Evolutionary conservation across 768 basidiomycete species (phyloP).

Genomic region (Leccinum uliginosum): DNA sequence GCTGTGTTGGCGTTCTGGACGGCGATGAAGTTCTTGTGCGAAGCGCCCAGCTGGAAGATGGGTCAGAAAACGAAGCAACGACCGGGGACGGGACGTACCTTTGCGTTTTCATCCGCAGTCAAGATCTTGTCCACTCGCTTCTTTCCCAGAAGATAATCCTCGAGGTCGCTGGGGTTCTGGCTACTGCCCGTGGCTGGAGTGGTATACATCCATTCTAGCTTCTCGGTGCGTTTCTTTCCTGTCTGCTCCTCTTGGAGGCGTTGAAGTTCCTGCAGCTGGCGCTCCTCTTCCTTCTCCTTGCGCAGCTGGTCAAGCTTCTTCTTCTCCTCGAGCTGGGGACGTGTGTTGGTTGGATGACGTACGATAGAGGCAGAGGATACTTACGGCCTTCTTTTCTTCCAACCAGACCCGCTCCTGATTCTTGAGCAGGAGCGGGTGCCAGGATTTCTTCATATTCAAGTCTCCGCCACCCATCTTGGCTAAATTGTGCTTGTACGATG

Average conservation of each 20-base stretch:
- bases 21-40: constrained; percentile 91
- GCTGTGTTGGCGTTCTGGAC: constrained; percentile 89
- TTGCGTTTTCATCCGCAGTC: constrained; percentile 88
- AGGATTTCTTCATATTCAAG: constrained; percentile 99
- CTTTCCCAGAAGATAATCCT: constrained; percentile 96
- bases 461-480: constrained; percentile 97
- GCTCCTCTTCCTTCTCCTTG: constrained; percentile 97
- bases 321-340: constrained; percentile 88
- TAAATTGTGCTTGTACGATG: constrained; percentile 16
- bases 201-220: constrained; percentile 99
- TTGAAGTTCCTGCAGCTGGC: constrained; percentile 94
- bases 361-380: constrained; percentile 25
- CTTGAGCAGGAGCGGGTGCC: constrained; percentile 97
- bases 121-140: constrained; percentile 96
- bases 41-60: constrained; percentile 62
- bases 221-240: constrained; percentile 90
- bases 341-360: constrained; percentile 9
- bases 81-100: constrained; percentile 40
- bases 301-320: constrained; percentile 96
- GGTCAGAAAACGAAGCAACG: neutral
- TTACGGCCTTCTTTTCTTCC: constrained; percentile 92
- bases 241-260: constrained; percentile 93
- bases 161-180: constrained; percentile 85
- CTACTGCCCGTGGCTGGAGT: constrained; percentile 90
- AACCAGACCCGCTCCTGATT: constrained; percentile 99